Base-by-base conservation (phyloP, 2,329 filamentous ascomycete species). In the Hypoxylon sp. region DNA sequence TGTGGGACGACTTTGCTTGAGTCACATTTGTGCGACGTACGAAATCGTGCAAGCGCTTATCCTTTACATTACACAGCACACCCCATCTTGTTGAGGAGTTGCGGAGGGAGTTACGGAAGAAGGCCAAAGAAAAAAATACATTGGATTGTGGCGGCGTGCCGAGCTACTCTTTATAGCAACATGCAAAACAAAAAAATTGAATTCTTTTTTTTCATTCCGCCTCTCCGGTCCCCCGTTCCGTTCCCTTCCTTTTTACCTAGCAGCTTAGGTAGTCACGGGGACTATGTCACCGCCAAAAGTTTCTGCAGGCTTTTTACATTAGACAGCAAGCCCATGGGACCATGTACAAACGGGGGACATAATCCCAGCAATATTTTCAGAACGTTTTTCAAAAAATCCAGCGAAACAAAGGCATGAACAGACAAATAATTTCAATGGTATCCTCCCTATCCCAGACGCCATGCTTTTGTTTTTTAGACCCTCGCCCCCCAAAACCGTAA, bases 371-470 rank as follows among this genome's bases (percentile, higher is more conserved):
- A 60, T 64, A 69, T 67, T 43, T 67, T 34, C 64, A 62, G 4
- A 25, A 5, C 6, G 4, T 25, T 25, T 5, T 25, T 25, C 4
- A 17, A 59, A 53, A 62, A 69, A 53, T 51, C 45, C 50, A 58
- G 28, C 13, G 13, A 50, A 36, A 60, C 41, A 60, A 19, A 36
- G 45, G 45, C 17, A n/a, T 23, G 25, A 51, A 23, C 30, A 21
- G 10, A 49, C 17, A 59, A 49, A 50, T 17, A 45, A 46, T 23
- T 79, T 79, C 78, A 79, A 74, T 80, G 79, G 80, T 81, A 81
- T 81, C 74, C 74, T 75, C 74, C 75, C 69, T 70, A 68, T 68
- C 74, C 74, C 72, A 76, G 73, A 80, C 78, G 79, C 73, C 75
- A 62, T 73, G 67, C 68, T 58, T 67, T 68, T 49, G 60, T 53